These are phyloP conservation scores for Limonium bicolor DNA, from an alignment of 148 eudicot species.

Conservation along the genomic window DNA sequence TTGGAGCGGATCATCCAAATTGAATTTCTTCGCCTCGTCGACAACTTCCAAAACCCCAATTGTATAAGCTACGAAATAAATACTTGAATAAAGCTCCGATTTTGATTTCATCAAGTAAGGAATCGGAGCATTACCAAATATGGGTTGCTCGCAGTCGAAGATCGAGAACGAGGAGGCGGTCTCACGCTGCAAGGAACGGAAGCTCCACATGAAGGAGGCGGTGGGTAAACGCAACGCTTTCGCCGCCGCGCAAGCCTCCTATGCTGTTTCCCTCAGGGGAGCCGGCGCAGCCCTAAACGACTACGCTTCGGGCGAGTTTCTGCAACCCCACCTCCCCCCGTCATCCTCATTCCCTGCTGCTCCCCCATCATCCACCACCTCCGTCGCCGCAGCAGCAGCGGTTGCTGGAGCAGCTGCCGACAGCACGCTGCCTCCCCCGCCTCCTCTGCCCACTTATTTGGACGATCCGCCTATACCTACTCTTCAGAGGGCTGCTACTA, in stretches of 20 bases:
- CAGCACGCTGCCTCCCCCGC: conserved; percentile 4
- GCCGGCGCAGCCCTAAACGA: conserved; percentile 77
- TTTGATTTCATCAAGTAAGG: neutral
- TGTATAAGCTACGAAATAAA: neutral
- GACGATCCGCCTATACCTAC: conserved; percentile 19
- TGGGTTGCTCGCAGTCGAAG: conserved; percentile 90
- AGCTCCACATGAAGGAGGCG: conserved; percentile 40
- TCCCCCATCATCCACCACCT: neutral
- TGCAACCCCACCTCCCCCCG: conserved; percentile 14
- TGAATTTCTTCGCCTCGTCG: neutral
- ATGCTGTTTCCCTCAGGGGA: conserved; percentile 51
- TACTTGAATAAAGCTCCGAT: neutral
- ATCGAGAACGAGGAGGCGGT: conserved; percentile 90
- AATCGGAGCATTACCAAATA: conserved; percentile 6
- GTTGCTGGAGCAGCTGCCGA: conserved; percentile 10
- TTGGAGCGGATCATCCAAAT: neutral
- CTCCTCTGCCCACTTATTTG: neutral
- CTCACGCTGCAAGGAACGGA: conserved; percentile 63
- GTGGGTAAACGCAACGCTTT: conserved; percentile 62
- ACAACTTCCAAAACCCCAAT: neutral
- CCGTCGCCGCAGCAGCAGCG: neutral
- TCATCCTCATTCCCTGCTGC: conserved; percentile 12
- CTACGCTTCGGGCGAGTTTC: conserved; percentile 47
- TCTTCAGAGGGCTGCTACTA: conserved; percentile 50
- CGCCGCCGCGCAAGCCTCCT: conserved; percentile 59